Base-by-base conservation (phyloP, 345 rosid species). In the Stellera chamaejasme region DNA sequence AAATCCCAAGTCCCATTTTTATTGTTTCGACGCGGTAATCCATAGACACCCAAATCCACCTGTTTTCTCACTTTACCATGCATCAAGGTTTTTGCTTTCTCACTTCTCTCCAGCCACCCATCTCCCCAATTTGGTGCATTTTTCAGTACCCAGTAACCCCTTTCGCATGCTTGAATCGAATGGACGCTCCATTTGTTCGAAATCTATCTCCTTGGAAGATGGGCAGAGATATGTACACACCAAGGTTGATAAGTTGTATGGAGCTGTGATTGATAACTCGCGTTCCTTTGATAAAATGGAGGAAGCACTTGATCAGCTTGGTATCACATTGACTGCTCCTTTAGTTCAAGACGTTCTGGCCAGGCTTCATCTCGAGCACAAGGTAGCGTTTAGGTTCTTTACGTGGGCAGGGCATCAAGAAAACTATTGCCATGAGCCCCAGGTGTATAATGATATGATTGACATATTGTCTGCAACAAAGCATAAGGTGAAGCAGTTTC, bases 391-490 rank as follows among this genome's bases (percentile, higher is more conserved):
- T 54, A 64, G 97, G 48, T 93, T 90, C 71, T 87, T 87, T 59
- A 82, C 79, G 51, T 82, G 96, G 97, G 95, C 88, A 8, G 90
- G 85, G 27, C 79, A 54, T 47, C 78, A 69, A 51, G 77, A 77
- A 5, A 75, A 66, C 48, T 93, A 85, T 61, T 75, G 66, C 3
- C 99, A 93, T 39, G 87, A 87, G 76, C 56, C 82, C 42, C 55
- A 25, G 59, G 79, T 75, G 12, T 90, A 79, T 60, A 90, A 83
- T 23, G 81, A 77, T 46, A 93, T 87, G 94, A 80, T 90, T 32
- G 96, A 85, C 67, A 83, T 83, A 36, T 71, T 87, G 73, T 78
- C 96, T 11, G 82, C 95, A 49, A 90, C 97, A 0, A 89, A 82
- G 66, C 85, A 93, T 62, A 87, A 83, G 77, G 75, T 63, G 54